Percentiles rank a stretch among this genome's conserved stretches.
phyloP scores from a whole-genome alignment of 2,329 filamentous ascomycete genomes.

The Aspergillus ibericus region DNA sequence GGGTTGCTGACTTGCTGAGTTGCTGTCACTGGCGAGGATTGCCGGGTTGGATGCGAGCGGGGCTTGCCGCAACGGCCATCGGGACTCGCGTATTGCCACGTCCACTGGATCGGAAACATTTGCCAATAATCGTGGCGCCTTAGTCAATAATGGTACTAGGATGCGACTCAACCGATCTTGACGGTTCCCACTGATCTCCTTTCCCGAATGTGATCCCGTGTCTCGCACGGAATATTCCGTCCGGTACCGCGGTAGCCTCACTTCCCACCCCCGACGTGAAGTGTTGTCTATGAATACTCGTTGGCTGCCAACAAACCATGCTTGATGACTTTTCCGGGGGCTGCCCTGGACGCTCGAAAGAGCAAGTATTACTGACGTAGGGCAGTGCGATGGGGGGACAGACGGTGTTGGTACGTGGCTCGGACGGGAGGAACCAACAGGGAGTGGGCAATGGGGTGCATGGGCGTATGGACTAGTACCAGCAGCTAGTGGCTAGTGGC shows the following conservation, averaged over 20 bases:
- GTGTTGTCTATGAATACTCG: neutral
- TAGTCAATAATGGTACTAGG: slow-evolving; percentile 8
- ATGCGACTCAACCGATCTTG: slow-evolving; percentile 20
- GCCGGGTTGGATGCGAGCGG: neutral
- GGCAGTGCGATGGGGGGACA: neutral
- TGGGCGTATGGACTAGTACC: slow-evolving; percentile 1
- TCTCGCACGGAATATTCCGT: slow-evolving; percentile 21
- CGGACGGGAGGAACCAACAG: neutral
- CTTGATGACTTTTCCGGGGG: neutral
- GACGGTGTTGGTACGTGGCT: neutral
- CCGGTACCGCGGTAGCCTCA: slow-evolving; percentile 18
- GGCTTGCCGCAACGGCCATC: neutral
- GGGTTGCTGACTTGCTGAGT: neutral
- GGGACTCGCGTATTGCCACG: slow-evolving; percentile 18
- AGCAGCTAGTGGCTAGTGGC: neutral
- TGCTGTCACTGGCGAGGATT: neutral
- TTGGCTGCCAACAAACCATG: neutral
- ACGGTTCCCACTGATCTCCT: slow-evolving; percentile 26
- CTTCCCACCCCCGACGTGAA: neutral
- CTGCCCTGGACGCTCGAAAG: too few relatives aligned
- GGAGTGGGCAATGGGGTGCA: neutral
- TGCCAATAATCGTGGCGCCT: slow-evolving; percentile 12
- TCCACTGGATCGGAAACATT: slow-evolving; percentile 11
- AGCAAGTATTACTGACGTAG: neutral
- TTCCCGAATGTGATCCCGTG: slow-evolving; percentile 22